Evolutionary conservation across 495 filamentous ascomycete species (phyloP).

Genomic region (Aspergillus homomorphus): DNA sequence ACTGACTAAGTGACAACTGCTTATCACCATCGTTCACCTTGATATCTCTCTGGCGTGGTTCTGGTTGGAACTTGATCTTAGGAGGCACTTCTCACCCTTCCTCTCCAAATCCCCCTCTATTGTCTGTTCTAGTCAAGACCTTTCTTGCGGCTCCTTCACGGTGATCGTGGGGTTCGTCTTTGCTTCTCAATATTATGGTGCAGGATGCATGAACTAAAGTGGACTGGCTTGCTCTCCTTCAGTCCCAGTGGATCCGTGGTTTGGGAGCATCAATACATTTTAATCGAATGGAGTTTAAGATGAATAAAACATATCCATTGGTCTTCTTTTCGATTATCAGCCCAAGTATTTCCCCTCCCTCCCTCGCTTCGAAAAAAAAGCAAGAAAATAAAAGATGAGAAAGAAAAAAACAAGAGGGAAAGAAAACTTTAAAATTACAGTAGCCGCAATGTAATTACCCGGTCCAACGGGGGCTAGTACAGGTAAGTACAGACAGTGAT

Average conservation of each 20-base stretch:
- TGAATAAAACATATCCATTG: constrained; percentile 10
- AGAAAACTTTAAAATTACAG: constrained; percentile 10
- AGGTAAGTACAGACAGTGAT: constrained; percentile 5
- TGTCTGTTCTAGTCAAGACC: neutral
- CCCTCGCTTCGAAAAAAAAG: constrained; percentile 10
- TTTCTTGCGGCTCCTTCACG: constrained; percentile 17
- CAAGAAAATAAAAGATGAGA: constrained; percentile 15
- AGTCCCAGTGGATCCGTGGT: neutral
- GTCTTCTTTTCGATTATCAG: neutral
- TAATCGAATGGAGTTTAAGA: neutral
- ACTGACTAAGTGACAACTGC: neutral
- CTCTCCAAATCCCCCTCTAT: neutral
- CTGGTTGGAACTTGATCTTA: neutral
- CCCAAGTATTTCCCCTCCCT: neutral
- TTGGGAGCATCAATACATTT: neutral
- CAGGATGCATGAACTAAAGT: constrained; percentile 19
- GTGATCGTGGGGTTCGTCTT: neutral
- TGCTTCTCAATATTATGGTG: constrained; percentile 12
- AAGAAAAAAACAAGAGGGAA: constrained; percentile 18
- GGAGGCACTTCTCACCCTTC: neutral
- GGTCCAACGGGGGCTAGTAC: constrained; percentile 23
- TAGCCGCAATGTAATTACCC: constrained; percentile 25
- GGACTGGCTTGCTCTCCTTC: constrained; percentile 6
- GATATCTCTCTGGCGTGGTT: neutral
- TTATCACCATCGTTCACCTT: neutral